Evolutionary conservation across 306 rosid species (phyloP), one percentile per base, ranked within the genome.

Genomic region (Dryas drummondii): DNA sequence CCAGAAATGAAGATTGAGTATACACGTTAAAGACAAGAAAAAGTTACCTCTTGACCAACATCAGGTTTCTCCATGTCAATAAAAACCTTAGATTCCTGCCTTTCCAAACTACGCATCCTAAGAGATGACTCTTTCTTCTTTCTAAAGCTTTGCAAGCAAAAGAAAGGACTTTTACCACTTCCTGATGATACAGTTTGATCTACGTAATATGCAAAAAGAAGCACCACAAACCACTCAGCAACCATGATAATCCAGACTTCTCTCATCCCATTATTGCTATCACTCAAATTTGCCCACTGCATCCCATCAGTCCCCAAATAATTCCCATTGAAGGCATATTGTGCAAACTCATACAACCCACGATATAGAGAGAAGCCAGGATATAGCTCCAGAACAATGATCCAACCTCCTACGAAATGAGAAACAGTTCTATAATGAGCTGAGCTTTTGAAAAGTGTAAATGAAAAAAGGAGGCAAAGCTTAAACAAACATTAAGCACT

Each of bases 361-460:
- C 98, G 91, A 72, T 84, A 91, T 66, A 94, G 78, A 68, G 96
- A 68, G 79, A 94, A 91, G 57, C 98, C 97, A 9, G 96, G 98
- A 82, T 70, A 94, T 68, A 91, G 71, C 85, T 94, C 97, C 78
- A 94, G 27, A 54, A 78, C 94, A 82, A 88, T 81, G 80, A 91
- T 83, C 96, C 97, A 86, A 45, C 86, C 93, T 72, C 84, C 97
- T 94, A 83, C 78, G 75, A 72, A 72, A 57, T n/a, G 0, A 54
- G 44, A 71, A 71, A 71, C 40, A 55, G 19, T 11, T 13, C 12
- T 27, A 22, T 10, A 57, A 45, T 47, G 40, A 55, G 10, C 5
- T 5, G 47, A 4, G 17, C 22, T 13, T 68, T 19, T 55, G 48
- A 17, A 15, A 41, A 54, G 63, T 70, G 40, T 3, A 70, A 52